These are phyloP conservation scores for Eucalyptus curtisii DNA, from an alignment of 345 rosid genomes.

Conservation along the genomic window DNA sequence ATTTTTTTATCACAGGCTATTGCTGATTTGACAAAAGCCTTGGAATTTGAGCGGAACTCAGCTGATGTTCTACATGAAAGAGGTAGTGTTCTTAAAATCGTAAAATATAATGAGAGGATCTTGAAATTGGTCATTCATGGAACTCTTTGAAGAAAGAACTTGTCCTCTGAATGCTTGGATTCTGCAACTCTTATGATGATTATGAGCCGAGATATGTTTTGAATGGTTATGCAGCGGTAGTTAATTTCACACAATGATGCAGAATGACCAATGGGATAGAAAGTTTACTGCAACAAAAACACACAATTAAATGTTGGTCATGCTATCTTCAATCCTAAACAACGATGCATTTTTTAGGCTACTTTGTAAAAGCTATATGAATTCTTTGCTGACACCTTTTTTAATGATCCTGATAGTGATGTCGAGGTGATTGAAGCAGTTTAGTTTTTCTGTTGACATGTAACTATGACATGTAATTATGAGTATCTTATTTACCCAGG, in stretches of 20 bases:
- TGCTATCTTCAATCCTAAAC: background rate
- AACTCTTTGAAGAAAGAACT: background rate
- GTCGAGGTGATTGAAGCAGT: background rate
- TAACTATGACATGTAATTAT: background rate
- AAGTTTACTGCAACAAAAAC: background rate
- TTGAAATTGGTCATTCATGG: background rate
- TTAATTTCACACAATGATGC: background rate
- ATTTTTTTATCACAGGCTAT: constrained; percentile 56
- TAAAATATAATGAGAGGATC: background rate
- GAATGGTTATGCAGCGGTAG: background rate
- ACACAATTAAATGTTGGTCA: background rate
- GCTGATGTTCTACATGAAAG: constrained; percentile 91
- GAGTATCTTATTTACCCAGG: constrained; percentile 39
- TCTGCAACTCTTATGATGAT: background rate
- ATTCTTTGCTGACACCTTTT: background rate
- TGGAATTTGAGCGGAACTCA: constrained; percentile 78
- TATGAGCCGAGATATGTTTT: background rate
- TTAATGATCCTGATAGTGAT: background rate
- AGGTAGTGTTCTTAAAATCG: constrained; percentile 32
- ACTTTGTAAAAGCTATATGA: background rate
- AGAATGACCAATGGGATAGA: background rate
- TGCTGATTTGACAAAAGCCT: constrained; percentile 80
- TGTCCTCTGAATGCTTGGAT: background rate
- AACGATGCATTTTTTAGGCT: background rate
- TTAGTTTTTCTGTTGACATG: background rate